phyloP scores from a whole-genome alignment of 371 early-diverging fungal genomes.

The Coemansia linderi region DNA sequence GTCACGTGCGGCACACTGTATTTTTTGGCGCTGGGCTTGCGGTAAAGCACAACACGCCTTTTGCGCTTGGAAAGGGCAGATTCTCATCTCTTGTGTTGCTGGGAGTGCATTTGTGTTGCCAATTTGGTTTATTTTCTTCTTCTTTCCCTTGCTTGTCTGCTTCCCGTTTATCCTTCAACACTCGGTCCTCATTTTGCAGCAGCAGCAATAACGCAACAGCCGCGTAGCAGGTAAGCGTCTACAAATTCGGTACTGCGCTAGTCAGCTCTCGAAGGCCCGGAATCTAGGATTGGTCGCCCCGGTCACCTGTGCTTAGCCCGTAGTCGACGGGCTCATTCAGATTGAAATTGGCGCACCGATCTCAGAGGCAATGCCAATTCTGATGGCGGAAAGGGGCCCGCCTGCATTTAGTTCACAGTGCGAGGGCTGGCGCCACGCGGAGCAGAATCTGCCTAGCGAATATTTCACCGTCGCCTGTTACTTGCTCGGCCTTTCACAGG shows the following conservation, averaged over 20 bases:
- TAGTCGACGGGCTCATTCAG: neutral
- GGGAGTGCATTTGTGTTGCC: neutral
- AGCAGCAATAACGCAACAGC: slow-evolving; percentile 2
- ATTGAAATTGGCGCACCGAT: slow-evolving; percentile 7
- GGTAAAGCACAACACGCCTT: neutral
- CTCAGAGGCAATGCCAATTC: neutral
- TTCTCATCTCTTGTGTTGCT: slow-evolving; percentile 6
- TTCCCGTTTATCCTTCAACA: too few relatives aligned
- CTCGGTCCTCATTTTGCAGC: neutral
- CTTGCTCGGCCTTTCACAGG: neutral
- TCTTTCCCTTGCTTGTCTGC: neutral
- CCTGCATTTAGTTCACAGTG: neutral
- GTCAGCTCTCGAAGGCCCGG: neutral
- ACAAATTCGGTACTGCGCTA: slow-evolving; percentile 1
- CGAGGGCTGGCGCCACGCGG: neutral
- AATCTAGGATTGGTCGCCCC: neutral
- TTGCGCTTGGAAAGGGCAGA: neutral
- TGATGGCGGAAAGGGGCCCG: neutral
- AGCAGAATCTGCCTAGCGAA: neutral
- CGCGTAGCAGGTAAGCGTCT: slow-evolving; percentile 13
- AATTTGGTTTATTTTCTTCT: neutral
- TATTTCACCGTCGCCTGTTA: neutral
- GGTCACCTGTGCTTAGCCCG: neutral
- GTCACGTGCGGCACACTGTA: neutral
- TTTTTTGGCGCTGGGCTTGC: neutral